Evolutionary conservation across 352 stramenopile species (phyloP), one percentile per base, ranked within the genome.

Genomic region (Globisporangium acanthophoron): DNA sequence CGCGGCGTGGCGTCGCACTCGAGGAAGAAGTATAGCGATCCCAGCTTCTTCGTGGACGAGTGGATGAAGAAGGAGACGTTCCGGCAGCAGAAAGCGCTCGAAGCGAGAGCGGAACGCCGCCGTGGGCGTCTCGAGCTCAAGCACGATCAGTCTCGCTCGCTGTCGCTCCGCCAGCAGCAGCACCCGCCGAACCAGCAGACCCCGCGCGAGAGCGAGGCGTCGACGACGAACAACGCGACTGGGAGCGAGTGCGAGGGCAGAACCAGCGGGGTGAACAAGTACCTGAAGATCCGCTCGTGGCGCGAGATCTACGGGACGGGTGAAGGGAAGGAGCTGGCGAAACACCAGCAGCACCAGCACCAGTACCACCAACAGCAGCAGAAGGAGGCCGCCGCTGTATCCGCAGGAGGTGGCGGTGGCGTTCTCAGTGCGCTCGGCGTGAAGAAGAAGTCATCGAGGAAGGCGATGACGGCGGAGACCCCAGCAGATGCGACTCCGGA

Each of bases 201-300:
- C 20, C 39, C 49, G 21, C 56, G 21, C 49, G 52, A 15, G 62
- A 75, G 43, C 15, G 56, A 58, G 43, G 21, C 29, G 7, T 65
- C 66, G 27, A 65, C 51, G n/a, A 70, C 66, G 21, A 55, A 60
- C 18, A 52, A 52, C 9, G 65, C 6, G 16, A 53, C 46, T 27
- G 52, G 33, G 15, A 31, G 16, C 3, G 20, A 41, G 24, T 37
- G 2, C 33, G 33, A 37, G 6, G 70, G 62, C n/a, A 35, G 16
- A 15, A 44, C 27, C 21, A 24, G 31, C 9, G 47, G 31, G 13
- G 29, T 24, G 20, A 63, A 71, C 35, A 80, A 76, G 18, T 85
- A 84, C 20, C 64, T 85, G 33, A 78, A 71, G 24, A 85, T 87
- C 29, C 69, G 77, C 4, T 85, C 77, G 49, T 87, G 77, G 77